A percentile compares a stretch with the other conserved stretches of the same genome.
Evolutionary conservation across 495 filamentous ascomycete genomes (phyloP).

Genomic region (Neurospora sp.): DNA sequence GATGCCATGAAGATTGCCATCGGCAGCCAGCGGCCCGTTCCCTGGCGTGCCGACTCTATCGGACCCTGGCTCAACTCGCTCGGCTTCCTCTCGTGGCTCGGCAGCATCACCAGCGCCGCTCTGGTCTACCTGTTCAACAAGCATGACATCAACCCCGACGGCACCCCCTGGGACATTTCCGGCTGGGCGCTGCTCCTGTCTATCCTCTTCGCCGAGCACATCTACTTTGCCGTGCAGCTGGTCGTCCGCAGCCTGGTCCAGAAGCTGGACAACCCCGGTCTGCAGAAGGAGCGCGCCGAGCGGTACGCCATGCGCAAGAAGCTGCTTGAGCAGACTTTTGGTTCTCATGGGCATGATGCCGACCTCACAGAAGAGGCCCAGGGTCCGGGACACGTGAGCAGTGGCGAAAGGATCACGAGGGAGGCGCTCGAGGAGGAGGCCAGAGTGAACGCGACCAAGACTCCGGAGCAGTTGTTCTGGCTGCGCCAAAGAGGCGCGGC

Average conservation of each 20-base stretch:
- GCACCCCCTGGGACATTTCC: conserved; percentile 56
- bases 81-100: conserved; percentile 83
- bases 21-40: conserved; percentile 79
- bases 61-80: conserved; percentile 88
- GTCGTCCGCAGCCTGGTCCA: conserved; percentile 56
- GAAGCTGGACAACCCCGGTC: conserved; percentile 77
- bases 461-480: conserved; percentile 46
- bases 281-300: conserved; percentile 70
- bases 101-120: conserved; percentile 73
- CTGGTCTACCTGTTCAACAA: conserved; percentile 82
- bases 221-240: conserved; percentile 66
- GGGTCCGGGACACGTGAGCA: conserved; percentile 18
- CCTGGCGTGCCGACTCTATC: conserved; percentile 82
- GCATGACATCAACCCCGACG: conserved; percentile 37
- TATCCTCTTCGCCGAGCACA: conserved; percentile 78
- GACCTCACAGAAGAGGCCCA: conserved; percentile 14
- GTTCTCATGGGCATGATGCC: conserved; percentile 4
- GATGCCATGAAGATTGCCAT: conserved; percentile 93
- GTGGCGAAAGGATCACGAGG: conserved; percentile 39
- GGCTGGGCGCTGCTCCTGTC: conserved; percentile 77
- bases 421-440: conserved; percentile 57
- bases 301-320: conserved; percentile 63
- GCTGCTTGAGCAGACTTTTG: conserved; percentile 53
- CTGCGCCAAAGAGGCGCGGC: conserved; percentile 26
- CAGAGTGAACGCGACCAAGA: conserved; percentile 41